Evolutionary conservation across 2,329 filamentous ascomycete species (phyloP).

Genomic region (Lecanicillium sp.): DNA sequence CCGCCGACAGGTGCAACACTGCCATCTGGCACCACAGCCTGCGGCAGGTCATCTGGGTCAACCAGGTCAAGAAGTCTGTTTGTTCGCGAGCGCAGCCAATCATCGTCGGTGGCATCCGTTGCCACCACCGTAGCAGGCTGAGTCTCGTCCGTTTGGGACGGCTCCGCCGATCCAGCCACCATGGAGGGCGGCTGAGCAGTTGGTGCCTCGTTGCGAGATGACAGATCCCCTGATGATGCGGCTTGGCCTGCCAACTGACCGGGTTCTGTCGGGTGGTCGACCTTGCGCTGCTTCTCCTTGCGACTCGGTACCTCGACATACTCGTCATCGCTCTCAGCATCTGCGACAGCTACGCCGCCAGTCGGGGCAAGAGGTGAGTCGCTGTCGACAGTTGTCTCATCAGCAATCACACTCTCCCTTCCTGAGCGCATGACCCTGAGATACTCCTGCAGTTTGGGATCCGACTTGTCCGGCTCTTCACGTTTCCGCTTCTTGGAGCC

Average conservation of each 20-base stretch:
- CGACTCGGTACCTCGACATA: slow-evolving; percentile 60
- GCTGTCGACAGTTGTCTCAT: slow-evolving; percentile 18
- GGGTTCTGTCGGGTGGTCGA: slow-evolving; percentile 17
- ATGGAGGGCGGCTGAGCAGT: not conserved
- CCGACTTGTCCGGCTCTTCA: slow-evolving; percentile 48
- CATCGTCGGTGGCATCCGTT: slow-evolving; percentile 60
- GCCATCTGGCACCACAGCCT: slow-evolving; percentile 6
- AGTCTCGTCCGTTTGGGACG: slow-evolving; percentile 17
- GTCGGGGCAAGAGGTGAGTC: slow-evolving; percentile 14
- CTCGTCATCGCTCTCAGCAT: slow-evolving; percentile 63
- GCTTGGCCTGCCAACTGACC: too few relatives aligned
- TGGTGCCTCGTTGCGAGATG: not conserved
- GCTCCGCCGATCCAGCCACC: slow-evolving; percentile 10
- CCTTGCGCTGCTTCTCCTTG: slow-evolving; percentile 35
- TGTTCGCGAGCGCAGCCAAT: slow-evolving; percentile 87
- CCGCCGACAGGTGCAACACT: slow-evolving; percentile 3
- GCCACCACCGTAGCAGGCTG: slow-evolving; percentile 8
- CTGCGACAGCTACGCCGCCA: slow-evolving; percentile 31
- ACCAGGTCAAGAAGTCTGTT: slow-evolving; percentile 78
- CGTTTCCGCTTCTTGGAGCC: slow-evolving; percentile 62
- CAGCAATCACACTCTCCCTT: slow-evolving; percentile 24
- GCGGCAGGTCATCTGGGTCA: slow-evolving; percentile 57
- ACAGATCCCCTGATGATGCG: slow-evolving; percentile 5
- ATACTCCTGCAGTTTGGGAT: slow-evolving; percentile 81
- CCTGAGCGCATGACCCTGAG: slow-evolving; percentile 69